These are phyloP conservation scores for Gentiana dahurica DNA, from an alignment of 257 asterid genomes.

Conservation along the genomic window DNA sequence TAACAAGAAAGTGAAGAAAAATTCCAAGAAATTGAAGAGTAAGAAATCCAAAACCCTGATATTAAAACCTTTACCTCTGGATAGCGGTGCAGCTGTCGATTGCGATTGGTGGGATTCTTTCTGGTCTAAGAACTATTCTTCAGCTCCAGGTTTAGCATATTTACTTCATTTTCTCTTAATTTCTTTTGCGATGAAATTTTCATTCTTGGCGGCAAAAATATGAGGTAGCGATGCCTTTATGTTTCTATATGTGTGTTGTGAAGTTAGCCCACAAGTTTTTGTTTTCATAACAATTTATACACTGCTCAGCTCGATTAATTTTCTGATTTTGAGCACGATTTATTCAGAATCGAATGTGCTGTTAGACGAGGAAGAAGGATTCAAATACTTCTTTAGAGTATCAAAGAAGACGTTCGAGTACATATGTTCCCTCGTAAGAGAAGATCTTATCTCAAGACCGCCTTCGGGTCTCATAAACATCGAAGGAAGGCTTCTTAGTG, in stretches of 20 bases:
- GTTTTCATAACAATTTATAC: too few species aligned
- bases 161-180: not conserved
- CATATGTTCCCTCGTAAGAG: conserved; percentile 80
- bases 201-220: too few species aligned
- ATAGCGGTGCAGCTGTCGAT: conserved; percentile 49
- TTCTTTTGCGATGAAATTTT: not conserved
- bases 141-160: conserved; percentile 26
- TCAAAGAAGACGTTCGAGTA: conserved; percentile 77
- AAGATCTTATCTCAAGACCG: conserved; percentile 92
- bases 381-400: conserved; percentile 74
- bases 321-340: too few species aligned
- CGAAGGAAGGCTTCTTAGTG: conserved; percentile 94
- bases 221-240: too few species aligned
- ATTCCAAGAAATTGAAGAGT: conserved; percentile 43
- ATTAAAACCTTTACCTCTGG: conserved; percentile 22
- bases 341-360: conserved; percentile 40
- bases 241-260: too few species aligned
- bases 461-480: conserved; percentile 97
- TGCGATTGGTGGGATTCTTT: conserved; percentile 90
- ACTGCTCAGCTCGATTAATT: too few species aligned
- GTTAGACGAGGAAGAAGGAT: conserved; percentile 64
- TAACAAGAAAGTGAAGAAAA: conserved; percentile 47
- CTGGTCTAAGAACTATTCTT: conserved; percentile 62
- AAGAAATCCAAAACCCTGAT: conserved; percentile 24
- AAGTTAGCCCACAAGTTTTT: too few species aligned